Base-by-base conservation (phyloP, 352 stramenopile genomes). In the Hyphochytrium catenoides region DNA sequence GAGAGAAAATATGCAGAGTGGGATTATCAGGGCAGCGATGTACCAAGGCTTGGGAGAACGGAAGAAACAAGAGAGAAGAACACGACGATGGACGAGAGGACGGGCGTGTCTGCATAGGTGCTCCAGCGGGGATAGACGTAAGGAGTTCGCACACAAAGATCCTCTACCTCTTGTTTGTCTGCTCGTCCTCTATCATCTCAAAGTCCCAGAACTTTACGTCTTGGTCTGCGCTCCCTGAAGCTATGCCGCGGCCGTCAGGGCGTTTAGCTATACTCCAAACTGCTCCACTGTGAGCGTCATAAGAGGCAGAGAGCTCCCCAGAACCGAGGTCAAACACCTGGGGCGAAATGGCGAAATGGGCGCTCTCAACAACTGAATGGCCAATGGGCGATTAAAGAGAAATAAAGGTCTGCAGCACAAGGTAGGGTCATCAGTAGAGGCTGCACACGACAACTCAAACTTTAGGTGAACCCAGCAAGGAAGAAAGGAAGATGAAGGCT, bases 191-290 rank as follows among this genome's bases (percentile, higher is more conserved):
- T 12, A 49, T 51, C 46, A 90, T 76, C 54, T 96, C 84, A 45
- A 98, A 81, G 45, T 95, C 74, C 89, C 90, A 99, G 50, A 98
- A 97, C 59, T 97, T 97, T 7, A 98, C 89, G 36, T 74, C 65
- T 47, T 96, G 87, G 47, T 99, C 92, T 6, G 89, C 86, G 28
- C 79, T 87, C 33, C 88, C 91, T 15, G 89, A 95, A 23, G 91
- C 75, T 30, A 98, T 69, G 4, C 74, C 78, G 38, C 84, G 81
- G 9, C 63, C 67, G 28, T 91, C 72, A 5, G 73, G 67, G 29
- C 87, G 64, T 23, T 97, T 62, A 46, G 95, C 89, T 23, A 99
- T 73, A 14, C 71, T 90, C 87, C 87, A 98, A 31, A 99, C 77
- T 3, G 85, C 83, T 34, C 74, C 86, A 34, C 84, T 74, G 40